These are phyloP conservation scores for Nothophaeocryptopus gaeumannii DNA, from an alignment of 2,329 filamentous ascomycete species.

Conservation along the genomic window DNA sequence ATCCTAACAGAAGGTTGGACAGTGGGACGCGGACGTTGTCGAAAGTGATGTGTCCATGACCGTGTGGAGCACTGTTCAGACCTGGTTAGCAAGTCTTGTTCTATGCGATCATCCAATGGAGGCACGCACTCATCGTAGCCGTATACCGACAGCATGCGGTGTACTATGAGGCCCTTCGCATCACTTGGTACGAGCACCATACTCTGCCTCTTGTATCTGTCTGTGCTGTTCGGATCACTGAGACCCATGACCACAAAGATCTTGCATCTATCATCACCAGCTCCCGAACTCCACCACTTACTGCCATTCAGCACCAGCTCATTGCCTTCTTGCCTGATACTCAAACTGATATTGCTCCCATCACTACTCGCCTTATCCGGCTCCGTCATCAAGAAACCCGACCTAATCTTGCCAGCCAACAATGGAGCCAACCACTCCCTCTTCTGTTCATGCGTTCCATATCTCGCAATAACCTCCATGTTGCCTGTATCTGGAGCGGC, in stretches of 20 bases:
- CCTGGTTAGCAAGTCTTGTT: not conserved
- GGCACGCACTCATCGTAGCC: conserved; percentile 73
- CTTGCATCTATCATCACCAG: conserved; percentile 86
- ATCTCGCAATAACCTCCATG: conserved; percentile 54
- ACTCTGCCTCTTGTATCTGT: conserved; percentile 86
- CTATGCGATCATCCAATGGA: not conserved
- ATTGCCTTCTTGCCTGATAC: conserved; percentile 77
- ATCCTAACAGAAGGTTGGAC: conserved; percentile 80
- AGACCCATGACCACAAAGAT: conserved; percentile 98
- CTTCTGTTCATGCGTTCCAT: conserved; percentile 51
- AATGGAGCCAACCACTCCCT: conserved; percentile 50
- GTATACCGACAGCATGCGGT: conserved; percentile 91
- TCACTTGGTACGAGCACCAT: conserved; percentile 82
- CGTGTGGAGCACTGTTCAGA: conserved; percentile 71
- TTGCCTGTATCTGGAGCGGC: conserved; percentile 51
- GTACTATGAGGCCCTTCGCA: conserved; percentile 82
- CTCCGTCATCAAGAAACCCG: conserved; percentile 48
- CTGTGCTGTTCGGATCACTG: conserved; percentile 69
- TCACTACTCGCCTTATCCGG: conserved; percentile 52
- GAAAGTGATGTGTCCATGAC: conserved; percentile 90
- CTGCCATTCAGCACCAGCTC: conserved; percentile 88
- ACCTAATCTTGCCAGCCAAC: conserved; percentile 49
- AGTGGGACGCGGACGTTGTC: conserved; percentile 83
- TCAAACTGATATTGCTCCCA: conserved; percentile 56
- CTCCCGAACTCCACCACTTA: conserved; percentile 99